phyloP scores from a whole-genome alignment of 1,284 basidiomycete species.

The Heliocybe sulcata region DNA sequence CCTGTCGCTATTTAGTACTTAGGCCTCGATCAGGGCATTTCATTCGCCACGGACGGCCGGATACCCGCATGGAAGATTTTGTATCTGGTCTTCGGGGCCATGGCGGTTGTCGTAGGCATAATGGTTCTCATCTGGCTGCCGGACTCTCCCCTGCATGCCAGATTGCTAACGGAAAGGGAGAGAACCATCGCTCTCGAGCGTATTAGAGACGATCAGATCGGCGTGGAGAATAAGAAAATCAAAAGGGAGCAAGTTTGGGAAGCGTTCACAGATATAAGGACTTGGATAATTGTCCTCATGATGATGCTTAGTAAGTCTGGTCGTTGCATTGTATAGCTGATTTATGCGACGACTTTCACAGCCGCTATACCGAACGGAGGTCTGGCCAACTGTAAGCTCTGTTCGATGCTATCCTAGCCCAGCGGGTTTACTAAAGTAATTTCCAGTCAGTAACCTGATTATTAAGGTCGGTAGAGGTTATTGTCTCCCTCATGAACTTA shows the following conservation, averaged over 20 bases:
- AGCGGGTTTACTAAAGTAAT: not conserved
- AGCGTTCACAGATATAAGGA: slow-evolving; percentile 50
- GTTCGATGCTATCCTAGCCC: not conserved
- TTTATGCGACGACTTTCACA: too few relatives aligned
- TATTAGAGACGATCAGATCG: slow-evolving; percentile 61
- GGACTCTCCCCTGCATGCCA: slow-evolving; percentile 57
- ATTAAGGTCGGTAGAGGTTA: slow-evolving; percentile 29
- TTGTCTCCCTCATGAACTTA: not conserved
- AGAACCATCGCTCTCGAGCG: slow-evolving; percentile 58
- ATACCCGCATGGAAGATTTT: slow-evolving; percentile 56
- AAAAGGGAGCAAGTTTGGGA: slow-evolving; percentile 56
- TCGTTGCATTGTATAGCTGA: not conserved
- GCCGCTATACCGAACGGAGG: slow-evolving; percentile 62
- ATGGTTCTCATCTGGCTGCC: slow-evolving; percentile 56
- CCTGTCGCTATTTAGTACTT: not conserved
- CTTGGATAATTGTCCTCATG: slow-evolving; percentile 55
- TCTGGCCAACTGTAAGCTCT: slow-evolving; percentile 49
- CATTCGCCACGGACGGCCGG: slow-evolving; percentile 39
- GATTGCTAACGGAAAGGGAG: slow-evolving; percentile 50
- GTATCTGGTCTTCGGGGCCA: slow-evolving; percentile 51
- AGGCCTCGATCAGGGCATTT: slow-evolving; percentile 35
- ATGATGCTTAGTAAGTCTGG: slow-evolving; percentile 44
- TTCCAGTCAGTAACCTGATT: slow-evolving; percentile 48
- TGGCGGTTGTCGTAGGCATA: slow-evolving; percentile 53
- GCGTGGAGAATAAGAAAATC: slow-evolving; percentile 51